phyloP scores from a whole-genome alignment of 768 basidiomycete genomes.

The Coprinopsis sp. region DNA sequence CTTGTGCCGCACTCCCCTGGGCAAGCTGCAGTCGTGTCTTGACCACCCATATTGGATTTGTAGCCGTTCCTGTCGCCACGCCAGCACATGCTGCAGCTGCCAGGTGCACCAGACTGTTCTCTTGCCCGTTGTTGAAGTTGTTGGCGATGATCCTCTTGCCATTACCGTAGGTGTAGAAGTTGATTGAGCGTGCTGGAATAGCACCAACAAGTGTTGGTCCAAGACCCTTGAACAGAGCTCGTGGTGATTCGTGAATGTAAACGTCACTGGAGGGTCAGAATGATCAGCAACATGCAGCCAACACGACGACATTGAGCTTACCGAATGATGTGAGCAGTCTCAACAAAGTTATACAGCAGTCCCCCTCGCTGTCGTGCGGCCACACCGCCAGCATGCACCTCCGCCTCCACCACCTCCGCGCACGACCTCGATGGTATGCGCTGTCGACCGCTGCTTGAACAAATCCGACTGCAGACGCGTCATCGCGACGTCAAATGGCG shows the following conservation, averaged over 20 bases:
- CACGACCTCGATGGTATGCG: slow-evolving; percentile 26
- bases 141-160: slow-evolving; percentile 89
- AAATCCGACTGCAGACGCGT: slow-evolving; percentile 92
- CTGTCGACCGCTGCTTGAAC: slow-evolving; percentile 42
- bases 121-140: slow-evolving; percentile 70
- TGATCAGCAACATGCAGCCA: background rate
- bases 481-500: slow-evolving; percentile 97
- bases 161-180: slow-evolving; percentile 97
- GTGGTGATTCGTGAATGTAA: slow-evolving; percentile 80
- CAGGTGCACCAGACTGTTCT: slow-evolving; percentile 85
- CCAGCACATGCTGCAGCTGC: slow-evolving; percentile 83
- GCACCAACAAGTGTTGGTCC: slow-evolving; percentile 94
- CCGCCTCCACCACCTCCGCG: slow-evolving; percentile 13
- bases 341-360: slow-evolving; percentile 88
- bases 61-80: slow-evolving; percentile 79
- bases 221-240: slow-evolving; percentile 90
- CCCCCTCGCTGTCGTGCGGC: slow-evolving; percentile 27
- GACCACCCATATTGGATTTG: slow-evolving; percentile 99
- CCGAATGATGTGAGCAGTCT: slow-evolving; percentile 89
- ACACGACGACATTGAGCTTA: slow-evolving; percentile 27
- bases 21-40: slow-evolving; percentile 91
- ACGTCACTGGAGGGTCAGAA: slow-evolving; percentile 58
- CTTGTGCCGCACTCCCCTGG: slow-evolving; percentile 12
- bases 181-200: slow-evolving; percentile 93
- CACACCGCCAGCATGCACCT: slow-evolving; percentile 10